phyloP scores from a whole-genome alignment of 1,139 yeast genomes.

The Suhomyces wounanorum region DNA sequence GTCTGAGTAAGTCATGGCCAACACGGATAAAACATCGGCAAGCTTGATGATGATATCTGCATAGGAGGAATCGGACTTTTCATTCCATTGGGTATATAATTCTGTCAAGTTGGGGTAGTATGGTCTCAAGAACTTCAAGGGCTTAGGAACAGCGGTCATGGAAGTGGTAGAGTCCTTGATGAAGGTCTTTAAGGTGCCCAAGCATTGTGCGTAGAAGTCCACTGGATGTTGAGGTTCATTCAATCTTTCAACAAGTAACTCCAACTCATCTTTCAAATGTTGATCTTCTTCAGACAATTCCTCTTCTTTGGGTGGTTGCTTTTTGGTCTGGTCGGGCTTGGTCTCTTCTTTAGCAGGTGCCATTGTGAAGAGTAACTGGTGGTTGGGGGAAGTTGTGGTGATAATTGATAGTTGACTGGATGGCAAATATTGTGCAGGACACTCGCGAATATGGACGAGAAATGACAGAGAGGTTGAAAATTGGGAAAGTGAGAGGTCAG shows the following conservation, averaged over 20 bases:
- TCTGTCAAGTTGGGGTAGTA: conserved; percentile 69
- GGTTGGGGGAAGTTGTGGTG: conserved; percentile 1
- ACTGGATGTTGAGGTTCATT: conserved; percentile 44
- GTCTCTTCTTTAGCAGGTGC: conserved; percentile 24
- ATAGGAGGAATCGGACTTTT: conserved; percentile 26
- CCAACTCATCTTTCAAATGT: conserved; percentile 83
- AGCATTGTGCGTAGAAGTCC: conserved; percentile 56
- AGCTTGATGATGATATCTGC: conserved; percentile 28
- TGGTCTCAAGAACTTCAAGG: conserved; percentile 91
- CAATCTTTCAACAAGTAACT: conserved; percentile 79
- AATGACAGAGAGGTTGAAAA: not conserved
- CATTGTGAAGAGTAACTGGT: conserved; percentile 12
- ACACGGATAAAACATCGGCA: conserved; percentile 88
- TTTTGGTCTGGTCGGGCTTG: conserved; percentile 22
- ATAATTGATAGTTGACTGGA: conserved; percentile 8
- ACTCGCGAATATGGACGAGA: not conserved
- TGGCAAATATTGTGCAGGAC: conserved; percentile 12
- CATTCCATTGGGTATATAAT: conserved; percentile 69
- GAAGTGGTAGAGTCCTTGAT: conserved; percentile 94
- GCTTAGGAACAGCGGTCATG: conserved; percentile 99
- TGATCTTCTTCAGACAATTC: conserved; percentile 94
- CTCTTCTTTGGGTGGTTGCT: conserved; percentile 55
- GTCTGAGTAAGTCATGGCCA: conserved; percentile 94
- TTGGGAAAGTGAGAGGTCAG: not conserved
- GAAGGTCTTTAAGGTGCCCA: conserved; percentile 69